phyloP scores from a whole-genome alignment of 1,284 basidiomycete species.

The Dichomitus squalens region DNA sequence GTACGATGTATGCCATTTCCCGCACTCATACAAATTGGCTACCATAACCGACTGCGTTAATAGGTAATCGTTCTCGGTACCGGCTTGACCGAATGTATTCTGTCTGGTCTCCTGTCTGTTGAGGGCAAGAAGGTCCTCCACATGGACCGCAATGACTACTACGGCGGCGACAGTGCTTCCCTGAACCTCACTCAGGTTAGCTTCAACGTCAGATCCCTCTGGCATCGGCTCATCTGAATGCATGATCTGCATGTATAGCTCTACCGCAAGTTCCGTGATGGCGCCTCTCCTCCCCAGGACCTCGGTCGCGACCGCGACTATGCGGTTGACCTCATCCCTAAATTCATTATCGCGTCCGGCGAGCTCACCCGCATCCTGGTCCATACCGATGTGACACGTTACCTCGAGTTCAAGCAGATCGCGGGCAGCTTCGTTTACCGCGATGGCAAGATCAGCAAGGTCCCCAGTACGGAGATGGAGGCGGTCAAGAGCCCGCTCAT shows the following conservation, averaged over 20 bases:
- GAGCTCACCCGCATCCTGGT: slow-evolving; percentile 98
- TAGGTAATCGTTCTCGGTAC: slow-evolving; percentile 95
- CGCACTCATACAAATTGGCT: neutral
- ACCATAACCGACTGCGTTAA: slow-evolving; percentile 7
- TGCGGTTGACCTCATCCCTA: slow-evolving; percentile 92
- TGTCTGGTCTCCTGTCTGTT: slow-evolving; percentile 95
- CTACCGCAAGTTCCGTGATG: slow-evolving; percentile 93
- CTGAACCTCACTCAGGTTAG: slow-evolving; percentile 95
- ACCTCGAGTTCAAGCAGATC: slow-evolving; percentile 99
- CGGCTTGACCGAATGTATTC: slow-evolving; percentile 97
- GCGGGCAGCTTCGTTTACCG: slow-evolving; percentile 98
- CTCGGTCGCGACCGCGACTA: slow-evolving; percentile 96
- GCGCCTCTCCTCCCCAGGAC: slow-evolving; percentile 70
- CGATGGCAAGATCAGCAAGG: slow-evolving; percentile 97
- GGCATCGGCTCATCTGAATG: slow-evolving; percentile 11
- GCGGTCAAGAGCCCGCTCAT: slow-evolving; percentile 94
- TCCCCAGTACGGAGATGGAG: slow-evolving; percentile 97
- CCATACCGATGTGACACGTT: slow-evolving; percentile 98
- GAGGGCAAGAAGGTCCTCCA: slow-evolving; percentile 99
- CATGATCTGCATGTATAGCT: slow-evolving; percentile 63
- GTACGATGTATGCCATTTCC: slow-evolving; percentile 66
- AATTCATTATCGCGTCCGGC: slow-evolving; percentile 98
- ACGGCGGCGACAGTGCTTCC: slow-evolving; percentile 97
- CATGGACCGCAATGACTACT: slow-evolving; percentile 99
- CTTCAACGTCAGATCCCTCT: neutral